These are phyloP conservation scores for Flaveria floridana DNA, from an alignment of 140 eudicot genomes.

Conservation along the genomic window DNA sequence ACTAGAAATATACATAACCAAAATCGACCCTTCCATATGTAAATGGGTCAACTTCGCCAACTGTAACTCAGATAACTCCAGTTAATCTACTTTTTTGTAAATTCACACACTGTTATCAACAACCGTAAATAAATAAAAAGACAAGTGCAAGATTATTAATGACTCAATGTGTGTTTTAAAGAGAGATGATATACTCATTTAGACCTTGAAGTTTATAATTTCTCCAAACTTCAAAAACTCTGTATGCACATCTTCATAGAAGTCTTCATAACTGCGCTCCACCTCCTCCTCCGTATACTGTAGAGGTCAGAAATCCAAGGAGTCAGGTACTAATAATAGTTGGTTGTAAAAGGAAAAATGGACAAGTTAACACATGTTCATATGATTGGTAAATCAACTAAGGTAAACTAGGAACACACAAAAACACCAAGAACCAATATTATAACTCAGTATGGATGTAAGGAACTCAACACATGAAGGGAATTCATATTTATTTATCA, in stretches of 20 bases:
- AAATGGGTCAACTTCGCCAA: neutral
- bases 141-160: slow-evolving; percentile 11
- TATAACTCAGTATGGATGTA: slow-evolving; percentile 12
- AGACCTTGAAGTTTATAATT: slow-evolving; percentile 81
- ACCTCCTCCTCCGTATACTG: slow-evolving; percentile 95
- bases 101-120: neutral
- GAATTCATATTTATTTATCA: neutral
- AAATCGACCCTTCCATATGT: neutral
- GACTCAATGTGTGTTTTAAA: neutral
- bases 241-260: slow-evolving; percentile 97
- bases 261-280: slow-evolving; percentile 73
- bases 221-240: slow-evolving; percentile 96
- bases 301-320: slow-evolving; percentile 21
- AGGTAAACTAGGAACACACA: slow-evolving; percentile 19
- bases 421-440: slow-evolving; percentile 20
- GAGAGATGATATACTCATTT: slow-evolving; percentile 1
- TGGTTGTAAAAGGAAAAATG: neutral
- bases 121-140: neutral
- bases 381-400: slow-evolving; percentile 3
- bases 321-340: slow-evolving; percentile 24
- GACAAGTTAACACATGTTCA: neutral
- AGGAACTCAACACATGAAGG: slow-evolving; percentile 14
- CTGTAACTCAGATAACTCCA: slow-evolving; percentile 14
- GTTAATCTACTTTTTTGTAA: slow-evolving; percentile 18
- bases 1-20: neutral